Evolutionary conservation across 495 filamentous ascomycete genomes (phyloP), one percentile per base, ranked within the genome.

Genomic region (Aspergillus cristatus): DNA sequence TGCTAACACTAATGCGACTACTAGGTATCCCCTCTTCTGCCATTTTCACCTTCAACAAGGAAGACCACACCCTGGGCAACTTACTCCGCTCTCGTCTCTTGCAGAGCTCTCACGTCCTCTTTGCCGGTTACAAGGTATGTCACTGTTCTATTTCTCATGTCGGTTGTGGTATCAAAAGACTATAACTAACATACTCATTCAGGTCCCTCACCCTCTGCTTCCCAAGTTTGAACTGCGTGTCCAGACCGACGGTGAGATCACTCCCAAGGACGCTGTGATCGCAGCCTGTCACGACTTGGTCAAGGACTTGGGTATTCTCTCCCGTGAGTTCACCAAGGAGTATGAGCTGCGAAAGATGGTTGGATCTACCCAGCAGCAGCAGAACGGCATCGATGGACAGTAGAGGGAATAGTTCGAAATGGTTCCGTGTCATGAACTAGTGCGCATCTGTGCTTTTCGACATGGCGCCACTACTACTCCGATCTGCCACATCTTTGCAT

Each of bases 1-100:
- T 14, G 18, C n/a, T 18, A 12, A 2, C 30, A 13, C 14, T n/a
- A n/a, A n/a, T n/a, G n/a, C n/a, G n/a, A 8, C 14, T 26, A 28
- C 11, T 36, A 94, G 89, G 89, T 43, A 83, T 74, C 68, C 89
- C 49, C 74, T 93, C 67, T 71, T 77, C 47, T 30, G 81, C 87
- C 13, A 82, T 94, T 55, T 97, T 99, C 68, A 82, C 80, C 37
- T 82, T 99, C 64, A 80, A 86, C 57, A 96, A 94, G 61, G 93
- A 99, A 55, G 93, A 99, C 55, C 91, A 97, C 62, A 97, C 93
- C 1, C 73, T 99, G 31, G 91, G 79, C 41, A 96, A 97, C 55
- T 71, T 97, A 42, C 74, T 99, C 29, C 75, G 79, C 39, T 74
- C 79, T 37, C 83, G 85, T 42, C 82, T 97, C 32, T 72, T 86